These are phyloP conservation scores for Zygnema circumcarinatum DNA, from an alignment of 139 green algal species.

Conservation along the genomic window DNA sequence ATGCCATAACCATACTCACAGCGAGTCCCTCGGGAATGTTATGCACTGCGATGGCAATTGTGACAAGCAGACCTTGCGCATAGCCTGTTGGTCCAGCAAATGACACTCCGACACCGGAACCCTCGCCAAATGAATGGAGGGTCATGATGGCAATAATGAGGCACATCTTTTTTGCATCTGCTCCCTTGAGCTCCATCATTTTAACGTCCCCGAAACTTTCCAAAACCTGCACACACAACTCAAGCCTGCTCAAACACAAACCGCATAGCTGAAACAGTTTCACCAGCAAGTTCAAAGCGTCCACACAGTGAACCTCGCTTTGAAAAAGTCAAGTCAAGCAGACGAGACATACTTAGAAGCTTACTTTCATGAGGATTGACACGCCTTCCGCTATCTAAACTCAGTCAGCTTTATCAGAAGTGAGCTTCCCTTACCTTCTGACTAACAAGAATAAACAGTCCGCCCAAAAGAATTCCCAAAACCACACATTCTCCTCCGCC, in stretches of 20 bases:
- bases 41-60: conserved; percentile 94
- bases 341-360: too few species aligned
- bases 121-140: conserved; percentile 94
- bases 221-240: conserved; percentile 82
- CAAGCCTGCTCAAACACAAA: conserved; percentile 81
- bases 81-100: conserved; percentile 83
- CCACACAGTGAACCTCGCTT: neutral
- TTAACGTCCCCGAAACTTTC: conserved; percentile 63
- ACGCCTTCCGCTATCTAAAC: too few species aligned
- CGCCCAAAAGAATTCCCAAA: conserved; percentile 54
- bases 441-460: conserved; percentile 57
- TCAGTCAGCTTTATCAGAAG: too few species aligned
- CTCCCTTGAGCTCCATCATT: conserved; percentile 81
- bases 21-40: conserved; percentile 97
- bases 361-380: too few species aligned
- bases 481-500: conserved; percentile 60
- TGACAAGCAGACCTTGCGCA: conserved; percentile 87
- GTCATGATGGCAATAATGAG: conserved; percentile 97
- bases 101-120: conserved; percentile 90
- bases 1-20: conserved; percentile 88
- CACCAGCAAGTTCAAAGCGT: neutral
- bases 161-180: conserved; percentile 80
- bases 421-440: too few species aligned
- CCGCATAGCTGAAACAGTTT: conserved; percentile 67
- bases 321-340: too few species aligned